phyloP scores from a whole-genome alignment of 1,284 basidiomycete genomes.

The Pyrrhoderma lamaoense region DNA sequence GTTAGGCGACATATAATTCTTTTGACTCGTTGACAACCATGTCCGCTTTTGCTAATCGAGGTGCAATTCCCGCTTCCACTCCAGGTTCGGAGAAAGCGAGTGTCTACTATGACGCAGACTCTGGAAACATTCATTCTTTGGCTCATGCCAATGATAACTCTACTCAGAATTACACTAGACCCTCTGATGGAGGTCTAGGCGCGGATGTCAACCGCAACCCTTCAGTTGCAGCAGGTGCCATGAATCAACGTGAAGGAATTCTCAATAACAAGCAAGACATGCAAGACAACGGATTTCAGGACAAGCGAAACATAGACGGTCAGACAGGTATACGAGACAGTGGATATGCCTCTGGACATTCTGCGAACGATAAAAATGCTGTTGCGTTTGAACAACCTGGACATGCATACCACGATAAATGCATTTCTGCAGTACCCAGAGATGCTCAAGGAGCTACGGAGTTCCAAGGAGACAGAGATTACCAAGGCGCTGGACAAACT shows the following conservation, averaged over 20 bases:
- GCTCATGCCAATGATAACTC: conserved; percentile 4
- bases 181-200: no score
- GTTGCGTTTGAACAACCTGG: not conserved
- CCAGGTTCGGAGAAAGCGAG: conserved; percentile 14
- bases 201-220: conserved; percentile 13
- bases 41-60: conserved; percentile 5
- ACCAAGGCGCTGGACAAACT: not conserved
- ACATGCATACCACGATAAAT: conserved; percentile 10
- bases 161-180: not conserved
- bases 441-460: not conserved
- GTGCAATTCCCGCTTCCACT: not conserved
- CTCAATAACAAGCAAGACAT: conserved; percentile 4
- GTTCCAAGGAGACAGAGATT: no score
- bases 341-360: conserved; percentile 3
- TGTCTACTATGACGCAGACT: conserved; percentile 17
- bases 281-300: not conserved
- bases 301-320: not conserved
- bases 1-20: no score
- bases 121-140: conserved; percentile 4
- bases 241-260: conserved; percentile 6
- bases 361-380: conserved; percentile 4
- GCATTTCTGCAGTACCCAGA: no score
- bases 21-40: no score
- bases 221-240: conserved; percentile 8
- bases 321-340: not conserved